These are phyloP conservation scores for Pseudomicrostroma phylloplanum DNA, from an alignment of 1,284 basidiomycete species.

Conservation along the genomic window DNA sequence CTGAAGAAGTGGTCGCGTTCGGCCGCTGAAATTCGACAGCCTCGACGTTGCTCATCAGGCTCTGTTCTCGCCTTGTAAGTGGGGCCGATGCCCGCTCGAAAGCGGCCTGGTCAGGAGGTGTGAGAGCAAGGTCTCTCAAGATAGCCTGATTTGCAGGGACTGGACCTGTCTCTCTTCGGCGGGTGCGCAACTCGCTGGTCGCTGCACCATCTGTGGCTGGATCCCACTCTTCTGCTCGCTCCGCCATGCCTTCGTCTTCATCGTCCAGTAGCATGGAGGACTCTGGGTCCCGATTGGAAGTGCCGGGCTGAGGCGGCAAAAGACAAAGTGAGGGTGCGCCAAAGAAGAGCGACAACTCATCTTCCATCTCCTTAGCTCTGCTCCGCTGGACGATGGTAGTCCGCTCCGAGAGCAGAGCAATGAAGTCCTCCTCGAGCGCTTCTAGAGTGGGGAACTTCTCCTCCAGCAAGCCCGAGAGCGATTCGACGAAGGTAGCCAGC, in stretches of 20 bases:
- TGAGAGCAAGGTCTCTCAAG: slow-evolving; percentile 8
- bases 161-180: not conserved
- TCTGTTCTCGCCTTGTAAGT: slow-evolving; percentile 9
- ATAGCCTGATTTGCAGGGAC: not conserved
- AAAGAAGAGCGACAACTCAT: slow-evolving; percentile 19
- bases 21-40: slow-evolving; percentile 39
- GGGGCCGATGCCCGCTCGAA: slow-evolving; percentile 19
- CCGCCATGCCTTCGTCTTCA: slow-evolving; percentile 2
- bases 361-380: slow-evolving; percentile 23
- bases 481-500: slow-evolving; percentile 33
- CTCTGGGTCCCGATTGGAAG: not conserved
- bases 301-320: not conserved
- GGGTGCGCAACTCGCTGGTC: not conserved
- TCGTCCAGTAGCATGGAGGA: not conserved
- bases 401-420: slow-evolving; percentile 21
- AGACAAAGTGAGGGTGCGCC: slow-evolving; percentile 13
- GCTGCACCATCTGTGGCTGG: slow-evolving; percentile 16
- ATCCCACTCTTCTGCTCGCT: not conserved
- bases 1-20: slow-evolving; percentile 7
- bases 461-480: slow-evolving; percentile 37
- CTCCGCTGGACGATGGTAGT: slow-evolving; percentile 17
- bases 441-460: slow-evolving; percentile 32
- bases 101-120: slow-evolving; percentile 19
- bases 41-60: slow-evolving; percentile 31
- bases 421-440: slow-evolving; percentile 28